A percentile compares a stretch with the other conserved stretches of the same genome.
Conservation (phyloP, 345 rosid genomes). For the Excoecaria agallocha region DNA sequence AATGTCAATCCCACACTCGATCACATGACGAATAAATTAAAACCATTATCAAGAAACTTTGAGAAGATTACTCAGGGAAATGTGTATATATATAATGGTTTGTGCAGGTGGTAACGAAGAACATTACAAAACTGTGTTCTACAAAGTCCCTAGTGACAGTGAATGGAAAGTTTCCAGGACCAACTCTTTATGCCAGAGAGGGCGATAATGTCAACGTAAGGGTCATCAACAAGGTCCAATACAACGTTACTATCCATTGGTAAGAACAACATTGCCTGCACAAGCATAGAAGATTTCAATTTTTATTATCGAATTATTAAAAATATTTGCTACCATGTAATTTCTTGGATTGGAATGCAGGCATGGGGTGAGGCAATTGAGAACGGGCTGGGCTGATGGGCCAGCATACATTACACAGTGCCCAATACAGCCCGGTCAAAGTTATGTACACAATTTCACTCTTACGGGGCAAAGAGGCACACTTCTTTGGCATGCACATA, state of each 20-base stretch:
- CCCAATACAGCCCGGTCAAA: slow-evolving; percentile 24
- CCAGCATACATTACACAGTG: slow-evolving; percentile 67
- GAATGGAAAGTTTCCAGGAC: slow-evolving; percentile 71
- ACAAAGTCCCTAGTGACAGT: slow-evolving; percentile 55
- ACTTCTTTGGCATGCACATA: slow-evolving; percentile 76
- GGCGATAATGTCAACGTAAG: slow-evolving; percentile 55
- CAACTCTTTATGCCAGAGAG: slow-evolving; percentile 67
- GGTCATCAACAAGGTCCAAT: slow-evolving; percentile 53
- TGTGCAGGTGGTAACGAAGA: slow-evolving; percentile 53
- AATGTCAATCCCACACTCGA: too few species aligned
- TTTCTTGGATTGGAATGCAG: slow-evolving; percentile 23
- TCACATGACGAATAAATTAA: too few species aligned
- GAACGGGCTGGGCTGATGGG: slow-evolving; percentile 76
- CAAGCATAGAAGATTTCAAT: neutral
- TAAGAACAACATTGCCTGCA: slow-evolving; percentile 16
- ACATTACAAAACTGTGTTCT: slow-evolving; percentile 62
- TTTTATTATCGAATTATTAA: neutral
- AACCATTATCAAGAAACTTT: too few species aligned
- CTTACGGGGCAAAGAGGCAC: slow-evolving; percentile 71
- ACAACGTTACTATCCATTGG: slow-evolving; percentile 75
- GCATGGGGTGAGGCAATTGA: slow-evolving; percentile 70
- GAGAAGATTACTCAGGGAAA: too few species aligned
- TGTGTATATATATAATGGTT: too few species aligned
- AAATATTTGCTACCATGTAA: too few species aligned
- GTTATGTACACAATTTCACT: slow-evolving; percentile 61